phyloP scores from a whole-genome alignment of 1,139 yeast genomes.

The Candida tropicalis region DNA sequence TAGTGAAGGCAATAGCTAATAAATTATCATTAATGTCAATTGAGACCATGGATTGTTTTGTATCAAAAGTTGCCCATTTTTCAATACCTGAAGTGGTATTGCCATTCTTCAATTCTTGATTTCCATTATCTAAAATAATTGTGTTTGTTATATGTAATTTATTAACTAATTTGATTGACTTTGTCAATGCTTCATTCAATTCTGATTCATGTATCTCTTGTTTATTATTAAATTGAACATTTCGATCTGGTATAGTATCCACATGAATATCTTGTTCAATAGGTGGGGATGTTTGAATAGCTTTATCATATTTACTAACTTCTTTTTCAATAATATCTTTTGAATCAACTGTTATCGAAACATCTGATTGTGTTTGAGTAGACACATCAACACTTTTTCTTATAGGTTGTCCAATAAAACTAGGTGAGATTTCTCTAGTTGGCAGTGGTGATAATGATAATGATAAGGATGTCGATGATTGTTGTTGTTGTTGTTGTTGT shows the following conservation, averaged over 20 bases:
- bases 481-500: neutral
- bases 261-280: constrained; percentile 12
- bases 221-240: constrained; percentile 3
- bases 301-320: constrained; percentile 31
- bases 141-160: constrained; percentile 13
- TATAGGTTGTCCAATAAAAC: neutral
- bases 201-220: constrained; percentile 9
- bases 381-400: constrained; percentile 15
- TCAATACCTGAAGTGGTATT: constrained; percentile 1
- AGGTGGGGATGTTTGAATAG: constrained; percentile 23
- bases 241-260: neutral
- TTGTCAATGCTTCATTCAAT: constrained; percentile 13
- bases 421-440: constrained; percentile 12
- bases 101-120: neutral
- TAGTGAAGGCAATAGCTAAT: constrained; percentile 39
- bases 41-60: constrained; percentile 32
- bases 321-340: constrained; percentile 18
- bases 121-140: constrained; percentile 9
- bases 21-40: constrained; percentile 49
- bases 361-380: constrained; percentile 14
- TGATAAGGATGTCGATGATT: too few species aligned
- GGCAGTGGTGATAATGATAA: constrained; percentile 1
- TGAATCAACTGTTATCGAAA: neutral
- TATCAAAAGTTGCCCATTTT: neutral
- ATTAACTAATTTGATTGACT: constrained; percentile 15